Base-by-base conservation (phyloP, 2,329 filamentous ascomycete genomes). In the Trichocomaceae sp. region DNA sequence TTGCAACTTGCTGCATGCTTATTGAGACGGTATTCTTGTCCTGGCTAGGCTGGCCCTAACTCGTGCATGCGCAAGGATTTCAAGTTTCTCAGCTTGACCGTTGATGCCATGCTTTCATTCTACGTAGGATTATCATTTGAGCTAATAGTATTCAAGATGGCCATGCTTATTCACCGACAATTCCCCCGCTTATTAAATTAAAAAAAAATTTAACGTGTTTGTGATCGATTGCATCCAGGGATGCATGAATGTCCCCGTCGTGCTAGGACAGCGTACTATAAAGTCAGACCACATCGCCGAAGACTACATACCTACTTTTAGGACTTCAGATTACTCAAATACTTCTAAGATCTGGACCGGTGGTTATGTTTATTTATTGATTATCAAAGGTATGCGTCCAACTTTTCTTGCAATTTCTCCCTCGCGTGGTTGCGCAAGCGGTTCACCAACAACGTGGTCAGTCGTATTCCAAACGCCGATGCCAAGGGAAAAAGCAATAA, bases 361-460 rank as follows among this genome's bases (percentile, higher is more conserved):
- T 42, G 37, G 22, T 42, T 19, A 23, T 31, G 22, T n/a, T 26
- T 42, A 17, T 41, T 41, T 19, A 41, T 17, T 33, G 12, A 45
- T 23, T 23, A 15, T 15, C 12, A n/a, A 17, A 51, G 23, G 49
- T 22, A 52, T 17, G 17, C 33, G 39, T 19, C 29, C 29, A 17
- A 46, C 33, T 46, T 20, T 33, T 13, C n/a, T 44, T 37, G 29
- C 50, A 52, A 45, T 52, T 31, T 52, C 3, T 23, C 22, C 7
- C 39, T 35, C 41, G 48, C 29, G 41, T 45, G 29, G 39, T 52
- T 26, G 33, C 29, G 37, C 50, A 44, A 37, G 19, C 20, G 15
- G 17, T 52, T 45, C 29, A n/a, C 44, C 41, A 45, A 52, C 13
- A 52, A 52, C 50, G 50, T 52, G 50, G 50, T 20, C 9, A 45